These are phyloP conservation scores for Boeremia lycopersici DNA, from an alignment of 2,329 filamentous ascomycete species.

Conservation along the genomic window DNA sequence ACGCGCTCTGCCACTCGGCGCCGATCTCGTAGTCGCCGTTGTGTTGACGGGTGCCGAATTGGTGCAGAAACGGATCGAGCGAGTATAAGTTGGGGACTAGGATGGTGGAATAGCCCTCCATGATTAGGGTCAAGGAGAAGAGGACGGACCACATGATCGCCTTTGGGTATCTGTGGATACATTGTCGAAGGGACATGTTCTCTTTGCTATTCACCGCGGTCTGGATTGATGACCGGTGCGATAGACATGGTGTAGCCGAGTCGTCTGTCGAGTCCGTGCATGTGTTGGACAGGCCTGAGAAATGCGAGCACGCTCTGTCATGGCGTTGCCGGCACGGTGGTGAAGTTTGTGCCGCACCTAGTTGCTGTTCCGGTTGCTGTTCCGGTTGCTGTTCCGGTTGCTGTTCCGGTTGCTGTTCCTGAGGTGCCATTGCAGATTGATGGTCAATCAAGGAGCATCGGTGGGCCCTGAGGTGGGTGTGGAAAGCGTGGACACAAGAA, in stretches of 20 bases:
- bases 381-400: too few species aligned
- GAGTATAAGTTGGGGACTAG: conserved; percentile 76
- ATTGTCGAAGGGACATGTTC: conserved; percentile 63
- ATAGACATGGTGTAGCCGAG: conserved; percentile 5
- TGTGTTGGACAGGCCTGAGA: not conserved
- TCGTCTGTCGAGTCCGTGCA: not conserved
- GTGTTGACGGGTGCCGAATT: conserved; percentile 37
- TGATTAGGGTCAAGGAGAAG: conserved; percentile 81
- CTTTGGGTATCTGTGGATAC: conserved; percentile 79
- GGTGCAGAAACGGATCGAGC: conserved; percentile 47
- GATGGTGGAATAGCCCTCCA: conserved; percentile 85
- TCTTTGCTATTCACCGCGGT: conserved; percentile 9
- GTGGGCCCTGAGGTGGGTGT: not conserved
- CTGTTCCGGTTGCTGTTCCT: too few species aligned
- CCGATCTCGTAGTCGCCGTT: conserved; percentile 41
- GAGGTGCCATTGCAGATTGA: not conserved
- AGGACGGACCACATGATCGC: conserved; percentile 81
- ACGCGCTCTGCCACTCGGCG: conserved; percentile 50
- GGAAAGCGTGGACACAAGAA: not conserved
- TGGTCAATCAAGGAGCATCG: not conserved
- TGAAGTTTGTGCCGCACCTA: not conserved
- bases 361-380: too few species aligned
- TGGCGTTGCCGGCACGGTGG: not conserved
- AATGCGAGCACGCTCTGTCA: not conserved
- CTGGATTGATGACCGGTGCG: not conserved